Evolutionary conservation across 495 filamentous ascomycete genomes (phyloP).

Genomic region (Pseudoneurospora amorphoporcata): DNA sequence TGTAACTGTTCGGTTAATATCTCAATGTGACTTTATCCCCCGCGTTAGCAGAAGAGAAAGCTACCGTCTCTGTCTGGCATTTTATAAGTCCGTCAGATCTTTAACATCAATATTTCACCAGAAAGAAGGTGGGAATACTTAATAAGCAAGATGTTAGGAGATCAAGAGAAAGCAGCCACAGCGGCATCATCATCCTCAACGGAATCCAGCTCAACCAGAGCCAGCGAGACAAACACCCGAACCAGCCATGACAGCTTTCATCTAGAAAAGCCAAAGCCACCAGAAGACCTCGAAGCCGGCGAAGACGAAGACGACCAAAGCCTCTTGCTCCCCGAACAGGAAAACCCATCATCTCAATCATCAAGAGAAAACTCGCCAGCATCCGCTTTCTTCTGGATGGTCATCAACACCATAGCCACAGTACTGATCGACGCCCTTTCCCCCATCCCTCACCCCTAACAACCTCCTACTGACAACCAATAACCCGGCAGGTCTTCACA

Average conservation of each 20-base stretch:
- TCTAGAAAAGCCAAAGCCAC: conserved; percentile 14
- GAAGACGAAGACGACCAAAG: conserved; percentile 27
- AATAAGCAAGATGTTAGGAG: not conserved
- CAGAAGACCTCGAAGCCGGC: conserved; percentile 17
- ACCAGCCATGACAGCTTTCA: conserved; percentile 3
- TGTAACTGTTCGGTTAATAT: not conserved
- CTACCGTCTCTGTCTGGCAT: not conserved
- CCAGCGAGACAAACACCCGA: conserved; percentile 13
- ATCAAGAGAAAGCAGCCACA: not conserved
- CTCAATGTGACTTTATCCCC: not conserved
- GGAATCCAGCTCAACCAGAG: conserved; percentile 13
- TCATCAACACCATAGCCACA: conserved; percentile 49
- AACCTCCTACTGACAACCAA: conserved; percentile 5
- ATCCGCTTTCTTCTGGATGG: conserved; percentile 42
- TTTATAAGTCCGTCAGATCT: not conserved
- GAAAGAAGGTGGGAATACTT: not conserved
- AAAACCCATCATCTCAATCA: not conserved
- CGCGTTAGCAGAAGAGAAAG: not conserved
- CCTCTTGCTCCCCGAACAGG: conserved; percentile 16
- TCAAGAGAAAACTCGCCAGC: conserved; percentile 17
- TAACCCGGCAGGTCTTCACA: conserved; percentile 52
- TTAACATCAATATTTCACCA: not conserved
- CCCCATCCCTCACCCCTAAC: not conserved
- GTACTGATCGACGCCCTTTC: conserved; percentile 43
- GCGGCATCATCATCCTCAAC: conserved; percentile 30